Base-by-base conservation (phyloP, 805 yeast genomes). In the Candida suzukii region DNA sequence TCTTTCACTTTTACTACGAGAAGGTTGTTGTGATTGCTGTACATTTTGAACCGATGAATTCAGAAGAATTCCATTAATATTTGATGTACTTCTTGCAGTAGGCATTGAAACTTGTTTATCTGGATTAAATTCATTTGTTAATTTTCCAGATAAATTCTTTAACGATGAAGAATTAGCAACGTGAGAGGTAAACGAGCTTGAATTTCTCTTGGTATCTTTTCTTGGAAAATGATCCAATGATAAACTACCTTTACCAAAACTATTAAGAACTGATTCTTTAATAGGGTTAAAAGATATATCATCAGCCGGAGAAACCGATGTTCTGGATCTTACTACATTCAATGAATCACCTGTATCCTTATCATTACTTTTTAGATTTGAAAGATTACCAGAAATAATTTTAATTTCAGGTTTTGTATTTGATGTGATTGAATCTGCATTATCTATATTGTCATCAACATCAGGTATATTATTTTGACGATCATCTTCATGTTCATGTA, bases 181-280 rank as follows among this genome's bases (percentile, higher is more conserved):
- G n/a, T n/a, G n/a, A n/a, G n/a, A n/a, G n/a, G n/a, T n/a, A n/a
- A n/a, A n/a, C n/a, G n/a, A n/a, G n/a, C n/a, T n/a, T n/a, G n/a
- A n/a, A n/a, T n/a, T n/a, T n/a, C n/a, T n/a, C n/a, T n/a, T n/a
- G n/a, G n/a, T n/a, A n/a, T n/a, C n/a, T n/a, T n/a, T n/a, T n/a
- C 14, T 44, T n/a, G 57, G 58, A 29, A 63, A 63, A 37, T 51
- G 42, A 18, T 60, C 67, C 12, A 72, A 51, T 0, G 67, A 50
- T 33, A 76, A 58, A 21, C 66, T 62, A 2, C 81, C 81, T 34
- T 64, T 57, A 2, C 81, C 81, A 37, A 76, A 42, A 0, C 78
- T 66, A 41, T 63, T 67, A 20, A 74, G 45, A 0, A 76, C 70
- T 3, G 76, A 62, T 32, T 68, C 68, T 37, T 73, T 61, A 4